A percentile compares a stretch with the other conserved stretches of the same genome.
These are phyloP conservation scores for Leptographium galeiforme DNA, from an alignment of 2,329 filamentous ascomycete species.

Conservation along the genomic window DNA sequence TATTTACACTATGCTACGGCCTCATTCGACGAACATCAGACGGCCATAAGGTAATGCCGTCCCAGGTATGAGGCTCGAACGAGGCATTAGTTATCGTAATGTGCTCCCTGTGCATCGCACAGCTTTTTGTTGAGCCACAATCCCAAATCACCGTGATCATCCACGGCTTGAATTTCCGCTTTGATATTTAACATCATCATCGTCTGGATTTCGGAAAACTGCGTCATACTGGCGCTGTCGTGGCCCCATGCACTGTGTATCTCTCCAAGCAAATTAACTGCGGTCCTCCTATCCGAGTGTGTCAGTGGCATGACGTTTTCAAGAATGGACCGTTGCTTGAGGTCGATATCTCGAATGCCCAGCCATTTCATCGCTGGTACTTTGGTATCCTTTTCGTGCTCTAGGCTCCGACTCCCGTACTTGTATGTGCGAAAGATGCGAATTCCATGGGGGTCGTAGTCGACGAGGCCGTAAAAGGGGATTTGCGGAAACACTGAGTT, in stretches of 20 bases:
- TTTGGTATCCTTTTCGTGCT: conserved; percentile 41
- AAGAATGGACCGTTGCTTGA: conserved; percentile 10
- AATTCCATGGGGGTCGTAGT: conserved; percentile 66
- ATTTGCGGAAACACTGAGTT: conserved; percentile 32
- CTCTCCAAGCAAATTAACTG: conserved; percentile 36
- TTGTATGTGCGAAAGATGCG: conserved; percentile 64
- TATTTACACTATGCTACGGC: neutral
- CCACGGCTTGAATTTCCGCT: conserved; percentile 62
- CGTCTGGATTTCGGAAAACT: conserved; percentile 47
- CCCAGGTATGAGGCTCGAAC: too few species aligned
- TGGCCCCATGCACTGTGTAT: conserved; percentile 13
- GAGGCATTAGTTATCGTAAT: neutral
- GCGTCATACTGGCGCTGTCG: conserved; percentile 21
- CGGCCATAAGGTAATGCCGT: neutral
- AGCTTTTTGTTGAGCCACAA: conserved; percentile 36
- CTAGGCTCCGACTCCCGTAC: conserved; percentile 48
- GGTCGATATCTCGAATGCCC: conserved; percentile 29
- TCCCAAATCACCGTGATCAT: conserved; percentile 36
- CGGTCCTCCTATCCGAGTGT: conserved; percentile 43
- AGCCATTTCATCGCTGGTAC: conserved; percentile 49
- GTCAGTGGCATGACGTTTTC: conserved; percentile 29
- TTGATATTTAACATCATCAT: conserved; percentile 67
- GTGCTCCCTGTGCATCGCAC: neutral
- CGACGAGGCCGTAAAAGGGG: conserved; percentile 51
- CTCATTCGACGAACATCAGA: neutral